Evolutionary conservation across 805 yeast species (phyloP), one percentile per base, ranked within the genome.

Genomic region (Starmerella riodocensis): DNA sequence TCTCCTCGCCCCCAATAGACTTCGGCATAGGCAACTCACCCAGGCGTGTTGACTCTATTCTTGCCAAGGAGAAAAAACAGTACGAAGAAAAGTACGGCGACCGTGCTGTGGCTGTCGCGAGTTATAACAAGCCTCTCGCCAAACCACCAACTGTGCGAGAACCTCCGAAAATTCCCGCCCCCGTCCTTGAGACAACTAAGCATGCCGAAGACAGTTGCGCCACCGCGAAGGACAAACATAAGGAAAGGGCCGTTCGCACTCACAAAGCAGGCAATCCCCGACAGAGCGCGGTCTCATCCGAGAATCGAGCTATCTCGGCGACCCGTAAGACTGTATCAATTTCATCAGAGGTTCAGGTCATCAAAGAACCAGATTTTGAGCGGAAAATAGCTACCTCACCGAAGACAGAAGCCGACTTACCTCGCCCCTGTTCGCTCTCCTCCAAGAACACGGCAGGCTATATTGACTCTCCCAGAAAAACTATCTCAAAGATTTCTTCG

Each of bases 11-110:
- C 17, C 34, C 43, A 22, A 32, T 39, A 2, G 34, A 33, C 24
- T 40, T 39, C 29, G 19, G 25, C 25, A 14, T 31, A 13, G 22
- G 32, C 21, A 22, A 23, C n/a, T 32, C 41, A 12, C 40, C 35
- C 4, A 27, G 21, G 4, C 38, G 42, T 14, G 13, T 39, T 11
- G 38, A 28, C 9, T n/a, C 26, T 8, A 39, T 39, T 12, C 28
- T 46, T 4, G 42, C 37, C 13, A 43, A 43, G 30, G 49, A 46
- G 31, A 42, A 43, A 32, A 42, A 33, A 24, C 47, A 46, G 27
- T 33, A 37, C n/a, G 38, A 29, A 6, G 45, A 40, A 21, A 31
- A 39, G 7, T 42, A 46, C 30, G 45, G 47, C 24, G 6, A 26
- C 17, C 37, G 49, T 6, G 47, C 44, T 6, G 35, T 42, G 4